phyloP scores from a whole-genome alignment of 169 alveolate genomes.

The Cryptosporidium canis region DNA sequence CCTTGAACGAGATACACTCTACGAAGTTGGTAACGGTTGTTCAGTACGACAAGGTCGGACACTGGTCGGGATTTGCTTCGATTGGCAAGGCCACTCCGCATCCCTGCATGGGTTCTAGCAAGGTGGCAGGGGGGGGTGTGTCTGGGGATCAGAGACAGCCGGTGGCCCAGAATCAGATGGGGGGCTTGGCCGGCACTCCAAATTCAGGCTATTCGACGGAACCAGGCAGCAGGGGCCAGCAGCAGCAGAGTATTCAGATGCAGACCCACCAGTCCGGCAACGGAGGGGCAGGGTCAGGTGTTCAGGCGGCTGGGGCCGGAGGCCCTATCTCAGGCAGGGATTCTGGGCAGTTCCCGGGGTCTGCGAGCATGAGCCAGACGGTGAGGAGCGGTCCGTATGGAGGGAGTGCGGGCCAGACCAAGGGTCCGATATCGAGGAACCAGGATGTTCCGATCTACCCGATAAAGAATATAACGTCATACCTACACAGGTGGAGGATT shows the following conservation, averaged over 20 bases:
- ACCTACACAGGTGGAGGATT: constrained; percentile 73
- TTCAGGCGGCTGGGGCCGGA: neutral
- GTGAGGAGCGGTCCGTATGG: constrained; percentile 43
- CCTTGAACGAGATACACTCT: constrained; percentile 64
- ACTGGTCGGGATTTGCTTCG: constrained; percentile 62
- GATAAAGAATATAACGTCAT: constrained; percentile 50
- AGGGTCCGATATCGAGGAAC: constrained; percentile 60
- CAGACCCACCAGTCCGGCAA: neutral
- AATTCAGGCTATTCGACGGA: constrained; percentile 7
- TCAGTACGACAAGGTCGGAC: constrained; percentile 60
- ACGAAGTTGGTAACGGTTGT: constrained; percentile 64
- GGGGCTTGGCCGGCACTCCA: neutral
- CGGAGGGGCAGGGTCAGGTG: neutral
- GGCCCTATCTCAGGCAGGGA: constrained; percentile 20
- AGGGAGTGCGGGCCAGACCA: constrained; percentile 1
- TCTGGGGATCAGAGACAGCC: neutral
- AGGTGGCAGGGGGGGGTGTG: neutral
- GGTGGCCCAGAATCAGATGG: neutral
- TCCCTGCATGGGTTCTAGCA: constrained; percentile 70
- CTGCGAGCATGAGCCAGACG: constrained; percentile 14
- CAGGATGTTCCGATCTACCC: constrained; percentile 69
- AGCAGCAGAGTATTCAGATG: neutral
- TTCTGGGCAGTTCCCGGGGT: neutral
- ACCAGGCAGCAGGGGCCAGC: neutral
- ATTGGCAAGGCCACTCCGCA: constrained; percentile 70